Evolutionary conservation across 2,329 filamentous ascomycete species (phyloP), one percentile per base, ranked within the genome.

Genomic region (Xylaria sp.): DNA sequence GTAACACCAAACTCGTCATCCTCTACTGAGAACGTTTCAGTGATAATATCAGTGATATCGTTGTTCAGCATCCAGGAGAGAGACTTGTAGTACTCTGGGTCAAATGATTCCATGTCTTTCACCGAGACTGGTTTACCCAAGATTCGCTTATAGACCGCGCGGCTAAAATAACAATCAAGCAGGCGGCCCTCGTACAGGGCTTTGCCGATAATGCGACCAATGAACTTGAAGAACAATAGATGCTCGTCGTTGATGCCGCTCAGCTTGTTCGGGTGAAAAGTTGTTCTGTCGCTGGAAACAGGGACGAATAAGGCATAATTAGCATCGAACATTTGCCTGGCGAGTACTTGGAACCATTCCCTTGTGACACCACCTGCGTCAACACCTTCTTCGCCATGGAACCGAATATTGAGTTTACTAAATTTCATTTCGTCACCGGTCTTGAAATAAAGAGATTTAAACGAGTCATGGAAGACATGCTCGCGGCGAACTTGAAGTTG

Each of bases 81-180:
- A 13, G 94, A 98, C 77, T 98, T 99, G 86, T 98, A 97, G 80
- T 99, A 99, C 72, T 99, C 94, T 3, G 96, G 89, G 75, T 99
- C 95, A 64, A 99, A 90, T 21, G 93, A 97, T 77, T 99, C 95
- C 93, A 99, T 98, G 72, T 99, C 95, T 81, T 99, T 99, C 77
- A 99, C 90, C 8, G 93, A 97, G 40, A 98, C 94, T 3, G 92
- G 87, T 76, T 96, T 96, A 74, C 95, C 92, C 27, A 99, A 86
- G 67, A 99, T 97, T 68, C 92, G 90, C 81, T 98, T 98, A 84
- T 99, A 99, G 53, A 99, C 94, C 13, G 96, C 96, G 73, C 95
- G 89, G 79, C 94, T 98, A 81, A 99, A 99, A 83, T 98, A 96
- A 77, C 95, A 99, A 77, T 99, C 95, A 29, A 99, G 87, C 35